These are phyloP conservation scores for Schizonepeta tenuifolia DNA, from an alignment of 257 asterid genomes.

Conservation along the genomic window DNA sequence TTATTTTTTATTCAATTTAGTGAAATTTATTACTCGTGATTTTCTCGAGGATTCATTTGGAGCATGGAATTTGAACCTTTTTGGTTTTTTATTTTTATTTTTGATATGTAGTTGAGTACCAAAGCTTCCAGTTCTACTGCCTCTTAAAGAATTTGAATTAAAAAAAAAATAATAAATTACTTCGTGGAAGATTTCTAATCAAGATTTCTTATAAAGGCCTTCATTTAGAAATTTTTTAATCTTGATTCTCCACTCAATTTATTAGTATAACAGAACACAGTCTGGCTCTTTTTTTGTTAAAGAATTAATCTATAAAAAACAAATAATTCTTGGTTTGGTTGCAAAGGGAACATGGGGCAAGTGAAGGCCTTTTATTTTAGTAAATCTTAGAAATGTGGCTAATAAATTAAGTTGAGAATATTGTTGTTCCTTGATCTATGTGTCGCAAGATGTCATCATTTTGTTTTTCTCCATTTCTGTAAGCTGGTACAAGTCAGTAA, in stretches of 20 bases:
- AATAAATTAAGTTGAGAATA: neutral
- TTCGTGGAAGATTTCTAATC: conserved; percentile 6
- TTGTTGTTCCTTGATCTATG: neutral
- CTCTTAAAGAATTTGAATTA: neutral
- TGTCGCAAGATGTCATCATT: neutral
- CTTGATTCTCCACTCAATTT: neutral
- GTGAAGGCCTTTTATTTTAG: neutral
- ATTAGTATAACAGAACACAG: neutral
- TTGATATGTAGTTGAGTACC: too few relatives aligned
- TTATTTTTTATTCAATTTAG: neutral
- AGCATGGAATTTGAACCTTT: neutral
- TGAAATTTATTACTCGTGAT: conserved; percentile 23
- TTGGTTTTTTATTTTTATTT: too few relatives aligned
- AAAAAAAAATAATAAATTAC: neutral
- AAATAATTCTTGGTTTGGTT: neutral
- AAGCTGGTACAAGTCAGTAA: neutral
- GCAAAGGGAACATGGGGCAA: neutral
- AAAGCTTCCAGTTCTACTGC: conserved; percentile 1
- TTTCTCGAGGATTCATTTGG: neutral
- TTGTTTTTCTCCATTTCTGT: neutral
- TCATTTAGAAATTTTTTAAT: neutral
- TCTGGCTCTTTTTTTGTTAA: neutral
- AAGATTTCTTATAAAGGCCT: neutral
- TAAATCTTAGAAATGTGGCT: neutral
- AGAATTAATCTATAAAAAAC: neutral